Conservation (phyloP, 2,329 filamentous ascomycete species). For the Phyllosticta citrichinensis region DNA sequence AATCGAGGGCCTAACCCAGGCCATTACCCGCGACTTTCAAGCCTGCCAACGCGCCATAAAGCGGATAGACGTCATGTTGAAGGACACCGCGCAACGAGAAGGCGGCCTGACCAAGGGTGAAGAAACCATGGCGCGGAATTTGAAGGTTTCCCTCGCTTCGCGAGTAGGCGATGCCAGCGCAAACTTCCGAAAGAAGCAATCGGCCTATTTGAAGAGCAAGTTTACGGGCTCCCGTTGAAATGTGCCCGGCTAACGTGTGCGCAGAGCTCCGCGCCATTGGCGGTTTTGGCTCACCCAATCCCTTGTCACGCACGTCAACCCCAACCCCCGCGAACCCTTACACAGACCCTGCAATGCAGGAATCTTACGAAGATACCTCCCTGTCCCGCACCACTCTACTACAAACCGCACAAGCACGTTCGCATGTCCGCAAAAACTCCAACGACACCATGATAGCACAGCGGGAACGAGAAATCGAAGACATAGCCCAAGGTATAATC, state of each 20-base stretch:
- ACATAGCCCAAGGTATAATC: slow-evolving; percentile 96
- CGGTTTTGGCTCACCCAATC: slow-evolving; percentile 40
- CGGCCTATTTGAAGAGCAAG: slow-evolving; percentile 85
- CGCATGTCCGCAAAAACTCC: slow-evolving; percentile 43
- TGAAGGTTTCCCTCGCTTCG: slow-evolving; percentile 82
- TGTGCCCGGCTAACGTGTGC: slow-evolving; percentile 12
- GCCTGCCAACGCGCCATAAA: slow-evolving; percentile 83
- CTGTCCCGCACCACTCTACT: slow-evolving; percentile 85
- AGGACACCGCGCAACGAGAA: slow-evolving; percentile 58
- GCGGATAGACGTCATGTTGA: slow-evolving; percentile 76
- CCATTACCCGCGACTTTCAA: slow-evolving; percentile 82
- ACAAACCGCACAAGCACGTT: slow-evolving; percentile 54
- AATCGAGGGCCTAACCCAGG: slow-evolving; percentile 83
- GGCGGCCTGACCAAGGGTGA: slow-evolving; percentile 70
- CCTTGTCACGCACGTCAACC: slow-evolving; percentile 34
- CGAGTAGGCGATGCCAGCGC: slow-evolving; percentile 88
- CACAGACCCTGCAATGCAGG: slow-evolving; percentile 70
- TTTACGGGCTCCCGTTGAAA: not conserved
- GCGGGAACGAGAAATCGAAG: slow-evolving; percentile 91
- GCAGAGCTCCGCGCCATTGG: slow-evolving; percentile 36
- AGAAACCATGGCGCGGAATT: slow-evolving; percentile 91
- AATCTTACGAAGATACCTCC: slow-evolving; percentile 86
- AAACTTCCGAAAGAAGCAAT: slow-evolving; percentile 92
- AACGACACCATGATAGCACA: slow-evolving; percentile 82
- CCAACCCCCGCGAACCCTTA: slow-evolving; percentile 53